Evolutionary conservation across 805 yeast genomes (phyloP), one percentile per base, ranked within the genome.

Genomic region (Suhomyces tanzawaensis): DNA sequence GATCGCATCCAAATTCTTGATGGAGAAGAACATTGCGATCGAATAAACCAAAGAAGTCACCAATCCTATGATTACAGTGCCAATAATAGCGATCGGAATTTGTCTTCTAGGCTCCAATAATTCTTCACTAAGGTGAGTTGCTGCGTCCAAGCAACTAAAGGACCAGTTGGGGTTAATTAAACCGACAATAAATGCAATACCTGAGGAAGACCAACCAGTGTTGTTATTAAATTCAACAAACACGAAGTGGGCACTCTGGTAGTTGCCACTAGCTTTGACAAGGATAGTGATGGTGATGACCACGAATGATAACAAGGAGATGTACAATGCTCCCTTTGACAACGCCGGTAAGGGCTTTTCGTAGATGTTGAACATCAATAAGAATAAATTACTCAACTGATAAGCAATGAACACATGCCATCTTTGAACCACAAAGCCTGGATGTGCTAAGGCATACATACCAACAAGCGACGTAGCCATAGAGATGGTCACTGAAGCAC

Each of bases 121-220:
- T 52, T 82, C 88, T 52, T 82, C 89, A 16, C 83, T 79, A 73
- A 82, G 69, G 50, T 82, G 88, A 3, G 86, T 79, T 2, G 86
- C 85, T 40, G 80, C 76, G 52, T 82, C 89, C 34, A 80, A 66
- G 46, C 87, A 81, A 19, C 79, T 71, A 62, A 80, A 81, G 7
- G 82, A 76, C 85, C 85, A 82, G 39, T 78, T 75, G 4, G 86
- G 84, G 53, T 81, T 81, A 47, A 81, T 74, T 33, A 81, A 58
- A n/a, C 88, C 87, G n/a, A 79, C 76, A 39, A 81, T 71, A 53
- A 81, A 78, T 0, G 85, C 82, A 56, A 80, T 71, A 19, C 76
- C 85, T 1, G 74, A 47, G 2, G 74, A 65, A 7, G 64, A 47
- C 84, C 85, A 80, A 27, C 86, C 86, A 1, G 85, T 78, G 21